These are phyloP conservation scores for Verticillium klebahnii DNA, from an alignment of 2,329 filamentous ascomycete species.

Conservation along the genomic window DNA sequence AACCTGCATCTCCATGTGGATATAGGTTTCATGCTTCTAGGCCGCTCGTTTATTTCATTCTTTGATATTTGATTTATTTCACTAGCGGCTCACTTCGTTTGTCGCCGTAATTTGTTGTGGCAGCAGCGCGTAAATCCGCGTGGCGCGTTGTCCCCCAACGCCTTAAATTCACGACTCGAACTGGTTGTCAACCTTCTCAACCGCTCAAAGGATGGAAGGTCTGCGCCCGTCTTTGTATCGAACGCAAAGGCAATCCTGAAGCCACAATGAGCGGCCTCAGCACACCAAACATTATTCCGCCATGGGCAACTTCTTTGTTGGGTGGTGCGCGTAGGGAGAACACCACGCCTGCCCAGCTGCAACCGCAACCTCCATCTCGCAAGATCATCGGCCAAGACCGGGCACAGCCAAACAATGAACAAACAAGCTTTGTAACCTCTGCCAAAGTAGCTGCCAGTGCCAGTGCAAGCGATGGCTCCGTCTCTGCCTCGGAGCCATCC, in stretches of 20 bases:
- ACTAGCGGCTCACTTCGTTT: too few relatives aligned
- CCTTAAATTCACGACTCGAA: too few relatives aligned
- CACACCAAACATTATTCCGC: background rate
- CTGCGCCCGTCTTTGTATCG: background rate
- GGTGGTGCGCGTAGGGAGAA: background rate
- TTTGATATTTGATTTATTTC: too few relatives aligned
- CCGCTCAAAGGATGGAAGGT: too few relatives aligned
- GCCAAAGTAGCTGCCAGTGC: background rate
- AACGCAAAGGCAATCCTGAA: background rate
- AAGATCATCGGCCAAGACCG: background rate
- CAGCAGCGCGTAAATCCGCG: too few relatives aligned
- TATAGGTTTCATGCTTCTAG: too few relatives aligned
- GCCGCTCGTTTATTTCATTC: too few relatives aligned
- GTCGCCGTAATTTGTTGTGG: too few relatives aligned
- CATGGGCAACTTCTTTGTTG: background rate
- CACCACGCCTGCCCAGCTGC: background rate
- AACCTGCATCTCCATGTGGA: too few relatives aligned
- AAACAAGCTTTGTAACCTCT: background rate
- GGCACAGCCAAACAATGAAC: background rate
- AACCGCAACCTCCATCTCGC: background rate
- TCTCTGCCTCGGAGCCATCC: too few relatives aligned
- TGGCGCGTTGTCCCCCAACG: too few relatives aligned
- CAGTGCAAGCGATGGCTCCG: background rate
- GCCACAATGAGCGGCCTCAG: background rate
- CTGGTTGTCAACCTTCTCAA: too few relatives aligned